Percentiles rank a stretch among this genome's conserved stretches.
Evolutionary conservation across 495 filamentous ascomycete species (phyloP).

Genomic region (Massariosphaeria phaeospora): DNA sequence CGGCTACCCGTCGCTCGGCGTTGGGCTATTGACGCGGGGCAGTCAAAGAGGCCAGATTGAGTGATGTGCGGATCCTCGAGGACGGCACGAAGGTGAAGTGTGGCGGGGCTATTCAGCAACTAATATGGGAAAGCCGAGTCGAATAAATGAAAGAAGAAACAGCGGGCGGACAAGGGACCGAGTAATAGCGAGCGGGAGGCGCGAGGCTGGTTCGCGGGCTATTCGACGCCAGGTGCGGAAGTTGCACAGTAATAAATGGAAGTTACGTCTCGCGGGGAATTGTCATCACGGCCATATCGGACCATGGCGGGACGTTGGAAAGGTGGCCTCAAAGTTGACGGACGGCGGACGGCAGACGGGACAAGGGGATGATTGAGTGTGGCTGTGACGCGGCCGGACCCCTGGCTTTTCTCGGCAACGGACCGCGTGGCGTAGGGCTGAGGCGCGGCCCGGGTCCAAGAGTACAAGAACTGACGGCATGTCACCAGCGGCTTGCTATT

Average conservation of each 20-base stretch:
- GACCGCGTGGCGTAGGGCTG: no score
- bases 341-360: background rate
- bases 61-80: no score
- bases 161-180: conserved; percentile 1
- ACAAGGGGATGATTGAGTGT: background rate
- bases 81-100: conserved; percentile 1
- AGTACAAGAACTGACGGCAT: no score
- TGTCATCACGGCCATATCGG: conserved; percentile 23
- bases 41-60: conserved; percentile 28
- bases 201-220: no score
- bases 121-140: conserved; percentile 7
- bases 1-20: conserved; percentile 9
- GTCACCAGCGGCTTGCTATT: no score
- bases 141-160: conserved; percentile 22
- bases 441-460: no score
- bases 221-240: no score
- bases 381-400: no score
- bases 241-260: conserved; percentile 13
- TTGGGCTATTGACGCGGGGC: conserved; percentile 4
- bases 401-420: no score
- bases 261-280: background rate
- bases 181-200: background rate
- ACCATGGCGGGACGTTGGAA: conserved; percentile 4
- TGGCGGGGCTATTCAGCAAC: conserved; percentile 3
- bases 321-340: conserved; percentile 21